A percentile compares a stretch with the other conserved stretches of the same genome.
Evolutionary conservation across 192 early-diverging fungal species (phyloP).

Genomic region (Rhizophagus sp.): DNA sequence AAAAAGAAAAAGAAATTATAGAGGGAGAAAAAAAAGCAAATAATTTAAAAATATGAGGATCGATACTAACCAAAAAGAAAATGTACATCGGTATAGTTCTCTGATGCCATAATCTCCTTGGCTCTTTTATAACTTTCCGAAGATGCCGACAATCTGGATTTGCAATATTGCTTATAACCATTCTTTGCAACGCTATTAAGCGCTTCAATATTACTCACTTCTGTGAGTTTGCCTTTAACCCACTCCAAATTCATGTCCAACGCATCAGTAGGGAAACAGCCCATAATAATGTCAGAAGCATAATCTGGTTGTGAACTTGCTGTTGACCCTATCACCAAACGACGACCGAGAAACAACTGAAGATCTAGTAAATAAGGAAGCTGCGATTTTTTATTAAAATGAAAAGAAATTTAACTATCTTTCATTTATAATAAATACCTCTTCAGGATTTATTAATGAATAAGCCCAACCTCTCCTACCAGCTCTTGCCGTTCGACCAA

Average conservation of each 20-base stretch:
- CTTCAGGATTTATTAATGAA: slow-evolving; percentile 83
- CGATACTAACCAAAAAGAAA: slow-evolving; percentile 64
- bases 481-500: slow-evolving; percentile 95
- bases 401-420: slow-evolving; percentile 3
- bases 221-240: slow-evolving; percentile 60
- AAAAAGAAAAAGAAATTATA: slow-evolving; percentile 11
- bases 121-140: slow-evolving; percentile 84
- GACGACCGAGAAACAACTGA: slow-evolving; percentile 86
- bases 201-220: slow-evolving; percentile 64
- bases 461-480: slow-evolving; percentile 92
- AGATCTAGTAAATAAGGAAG: slow-evolving; percentile 91
- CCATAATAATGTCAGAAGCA: slow-evolving; percentile 80
- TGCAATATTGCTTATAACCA: slow-evolving; percentile 84
- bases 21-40: not conserved
- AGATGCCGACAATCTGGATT: slow-evolving; percentile 79
- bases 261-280: slow-evolving; percentile 69
- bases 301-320: slow-evolving; percentile 49
- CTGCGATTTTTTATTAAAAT: slow-evolving; percentile 17
- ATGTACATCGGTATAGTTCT: slow-evolving; percentile 70
- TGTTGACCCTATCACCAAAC: slow-evolving; percentile 47
- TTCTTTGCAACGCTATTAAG: slow-evolving; percentile 71
- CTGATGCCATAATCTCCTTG: slow-evolving; percentile 74
- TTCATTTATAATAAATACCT: slow-evolving; percentile 37
- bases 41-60: not conserved
- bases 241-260: slow-evolving; percentile 76